Conservation (phyloP, 176 grass and related monocot genomes). For the Avena sativa region DNA sequence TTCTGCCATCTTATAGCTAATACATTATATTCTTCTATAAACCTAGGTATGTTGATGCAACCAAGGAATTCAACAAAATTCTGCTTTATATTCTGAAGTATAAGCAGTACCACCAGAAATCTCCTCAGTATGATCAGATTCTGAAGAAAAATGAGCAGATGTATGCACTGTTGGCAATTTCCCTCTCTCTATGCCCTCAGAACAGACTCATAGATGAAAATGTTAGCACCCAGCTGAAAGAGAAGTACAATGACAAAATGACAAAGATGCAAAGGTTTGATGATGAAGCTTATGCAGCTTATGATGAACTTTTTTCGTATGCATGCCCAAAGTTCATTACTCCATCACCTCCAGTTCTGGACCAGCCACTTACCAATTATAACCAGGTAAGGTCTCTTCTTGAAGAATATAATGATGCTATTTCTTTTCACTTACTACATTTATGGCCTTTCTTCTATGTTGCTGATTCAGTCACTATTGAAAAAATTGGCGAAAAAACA, state of each 20-base stretch:
- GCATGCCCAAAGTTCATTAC: constrained; percentile 99
- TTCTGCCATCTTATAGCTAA: constrained; percentile 9
- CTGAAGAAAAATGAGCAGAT: constrained; percentile 99
- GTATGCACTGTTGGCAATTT: constrained; percentile 92
- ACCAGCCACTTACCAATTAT: constrained; percentile 84
- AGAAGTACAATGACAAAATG: constrained; percentile 99
- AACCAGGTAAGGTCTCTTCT: constrained; percentile 69
- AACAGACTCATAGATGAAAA: constrained; percentile 89
- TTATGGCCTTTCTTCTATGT: not conserved
- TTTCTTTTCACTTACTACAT: not conserved
- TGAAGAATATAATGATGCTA: not conserved
- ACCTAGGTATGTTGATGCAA: constrained; percentile 81
- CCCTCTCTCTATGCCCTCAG: constrained; percentile 88
- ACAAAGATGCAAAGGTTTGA: constrained; percentile 97
- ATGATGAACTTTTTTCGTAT: constrained; percentile 95
- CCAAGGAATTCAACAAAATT: constrained; percentile 97
- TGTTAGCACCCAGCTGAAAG: constrained; percentile 89
- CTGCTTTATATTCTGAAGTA: constrained; percentile 93
- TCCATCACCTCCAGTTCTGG: constrained; percentile 73
- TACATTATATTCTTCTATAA: constrained; percentile 10
- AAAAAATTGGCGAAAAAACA: no score
- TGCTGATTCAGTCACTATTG: not conserved
- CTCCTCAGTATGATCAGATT: constrained; percentile 96
- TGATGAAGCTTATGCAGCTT: constrained; percentile 89
- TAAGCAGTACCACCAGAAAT: constrained; percentile 97